Evolutionary conservation across 2,329 filamentous ascomycete genomes (phyloP).

Genomic region (Epichloe scottii): DNA sequence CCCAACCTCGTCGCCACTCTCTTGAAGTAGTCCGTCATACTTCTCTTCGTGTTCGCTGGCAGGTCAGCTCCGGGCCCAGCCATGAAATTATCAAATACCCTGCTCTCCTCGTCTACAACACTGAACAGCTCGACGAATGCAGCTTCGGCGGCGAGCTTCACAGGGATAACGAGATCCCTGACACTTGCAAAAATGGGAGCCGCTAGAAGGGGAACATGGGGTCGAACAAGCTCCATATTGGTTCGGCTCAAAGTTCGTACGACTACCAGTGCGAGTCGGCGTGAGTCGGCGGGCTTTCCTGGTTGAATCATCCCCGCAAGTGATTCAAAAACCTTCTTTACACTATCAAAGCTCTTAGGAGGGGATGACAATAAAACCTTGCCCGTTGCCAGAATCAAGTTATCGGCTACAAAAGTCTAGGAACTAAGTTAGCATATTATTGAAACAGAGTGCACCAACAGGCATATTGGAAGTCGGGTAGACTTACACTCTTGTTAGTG

Average conservation of each 20-base stretch:
- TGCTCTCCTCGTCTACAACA: constrained; percentile 75
- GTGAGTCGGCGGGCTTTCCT: constrained; percentile 67
- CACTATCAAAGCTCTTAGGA: constrained; percentile 59
- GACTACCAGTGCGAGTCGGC: constrained; percentile 76
- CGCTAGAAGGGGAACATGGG: constrained; percentile 69
- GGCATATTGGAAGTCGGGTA: constrained; percentile 8
- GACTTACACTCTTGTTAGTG: constrained; percentile 56
- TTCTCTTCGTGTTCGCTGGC: constrained; percentile 62
- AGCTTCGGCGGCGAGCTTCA: constrained; percentile 90
- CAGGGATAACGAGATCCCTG: constrained; percentile 80
- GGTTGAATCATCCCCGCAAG: constrained; percentile 65
- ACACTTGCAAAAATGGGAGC: constrained; percentile 81
- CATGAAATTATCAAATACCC: constrained; percentile 87
- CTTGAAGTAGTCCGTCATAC: constrained; percentile 97
- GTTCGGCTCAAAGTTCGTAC: constrained; percentile 72
- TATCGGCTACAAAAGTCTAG: constrained; percentile 74
- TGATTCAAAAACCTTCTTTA: constrained; percentile 68
- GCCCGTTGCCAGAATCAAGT: constrained; percentile 77
- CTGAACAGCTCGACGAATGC: constrained; percentile 86
- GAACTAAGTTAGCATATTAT: constrained; percentile 1
- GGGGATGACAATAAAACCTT: constrained; percentile 71
- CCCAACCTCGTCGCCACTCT: constrained; percentile 74
- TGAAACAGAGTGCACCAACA: not conserved
- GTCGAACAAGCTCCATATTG: constrained; percentile 67
- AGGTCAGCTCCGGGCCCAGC: constrained; percentile 53